Conservation (phyloP, 129 eudicot genomes). For the Scalesia atractyloides region DNA sequence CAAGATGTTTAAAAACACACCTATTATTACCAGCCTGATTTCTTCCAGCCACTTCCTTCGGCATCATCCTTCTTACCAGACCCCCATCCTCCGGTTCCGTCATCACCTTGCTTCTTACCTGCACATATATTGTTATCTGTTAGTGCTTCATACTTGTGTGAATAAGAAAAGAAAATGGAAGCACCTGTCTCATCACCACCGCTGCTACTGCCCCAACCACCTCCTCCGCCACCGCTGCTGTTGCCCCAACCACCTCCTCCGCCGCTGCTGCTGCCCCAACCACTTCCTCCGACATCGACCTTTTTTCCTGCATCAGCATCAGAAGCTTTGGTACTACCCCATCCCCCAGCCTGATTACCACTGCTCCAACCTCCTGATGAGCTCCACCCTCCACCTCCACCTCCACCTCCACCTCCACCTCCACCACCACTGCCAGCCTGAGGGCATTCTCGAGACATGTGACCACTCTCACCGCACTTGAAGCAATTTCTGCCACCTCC, state of each 20-base stretch:
- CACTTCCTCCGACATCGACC: constrained; percentile 26
- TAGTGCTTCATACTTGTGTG: not conserved
- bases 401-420: constrained; percentile 12
- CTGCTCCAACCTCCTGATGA: not conserved
- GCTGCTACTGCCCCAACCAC: constrained; percentile 32
- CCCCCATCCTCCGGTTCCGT: constrained; percentile 31
- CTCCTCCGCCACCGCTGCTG: constrained; percentile 16
- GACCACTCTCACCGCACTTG: constrained; percentile 17
- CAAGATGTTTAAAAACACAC: not conserved
- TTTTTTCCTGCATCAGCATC: constrained; percentile 30
- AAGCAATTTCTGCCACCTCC: constrained; percentile 12
- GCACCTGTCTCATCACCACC: constrained; percentile 33
- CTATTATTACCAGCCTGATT: constrained; percentile 37
- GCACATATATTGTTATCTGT: not conserved
- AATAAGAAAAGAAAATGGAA: not conserved
- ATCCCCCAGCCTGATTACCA: constrained; percentile 18
- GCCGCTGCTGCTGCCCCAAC: constrained; percentile 22
- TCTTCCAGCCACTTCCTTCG: constrained; percentile 41
- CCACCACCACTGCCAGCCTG: constrained; percentile 16
- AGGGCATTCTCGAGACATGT: constrained; percentile 21
- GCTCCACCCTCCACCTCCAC: constrained; percentile 19
- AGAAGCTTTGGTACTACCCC: constrained; percentile 35
- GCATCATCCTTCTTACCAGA: constrained; percentile 33
- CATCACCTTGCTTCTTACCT: constrained; percentile 33
- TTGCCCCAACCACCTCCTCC: constrained; percentile 22